These are phyloP conservation scores for Guyanaporus albipodus DNA, from an alignment of 768 basidiomycete genomes.

Conservation along the genomic window DNA sequence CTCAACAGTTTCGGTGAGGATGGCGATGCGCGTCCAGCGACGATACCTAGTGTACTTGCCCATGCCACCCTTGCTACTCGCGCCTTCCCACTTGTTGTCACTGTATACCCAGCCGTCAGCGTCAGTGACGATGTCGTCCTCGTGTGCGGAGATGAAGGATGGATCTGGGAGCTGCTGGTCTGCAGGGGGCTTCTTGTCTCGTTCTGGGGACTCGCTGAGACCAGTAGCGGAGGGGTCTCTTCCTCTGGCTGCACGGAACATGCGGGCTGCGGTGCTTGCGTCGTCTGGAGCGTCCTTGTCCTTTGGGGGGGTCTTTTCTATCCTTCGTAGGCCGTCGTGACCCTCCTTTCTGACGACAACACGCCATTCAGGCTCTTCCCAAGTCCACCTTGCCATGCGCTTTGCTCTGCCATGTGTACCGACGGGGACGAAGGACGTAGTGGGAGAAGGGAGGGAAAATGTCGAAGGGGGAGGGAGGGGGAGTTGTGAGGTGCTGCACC, in stretches of 20 bases:
- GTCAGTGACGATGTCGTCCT: slow-evolving; percentile 65
- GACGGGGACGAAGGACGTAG: slow-evolving; percentile 52
- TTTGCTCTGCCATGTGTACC: slow-evolving; percentile 50
- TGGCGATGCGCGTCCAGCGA: slow-evolving; percentile 82
- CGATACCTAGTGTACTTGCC: slow-evolving; percentile 90
- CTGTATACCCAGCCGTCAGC: slow-evolving; percentile 90
- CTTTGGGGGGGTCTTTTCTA: slow-evolving; percentile 59
- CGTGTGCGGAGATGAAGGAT: slow-evolving; percentile 32
- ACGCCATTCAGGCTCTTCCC: slow-evolving; percentile 91
- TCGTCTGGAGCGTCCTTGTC: slow-evolving; percentile 43
- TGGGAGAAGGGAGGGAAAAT: slow-evolving; percentile 62
- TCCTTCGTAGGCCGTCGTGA: slow-evolving; percentile 44
- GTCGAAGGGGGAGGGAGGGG: slow-evolving; percentile 66
- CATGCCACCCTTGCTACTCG: slow-evolving; percentile 72
- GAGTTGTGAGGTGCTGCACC: slow-evolving; percentile 60
- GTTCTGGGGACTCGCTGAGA: slow-evolving; percentile 21
- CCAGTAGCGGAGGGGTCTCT: slow-evolving; percentile 28
- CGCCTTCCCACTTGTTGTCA: slow-evolving; percentile 92
- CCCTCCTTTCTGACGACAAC: slow-evolving; percentile 62
- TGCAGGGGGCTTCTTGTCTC: slow-evolving; percentile 16
- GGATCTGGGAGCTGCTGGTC: slow-evolving; percentile 29
- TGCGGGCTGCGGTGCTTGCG: slow-evolving; percentile 35
- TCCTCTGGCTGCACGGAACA: slow-evolving; percentile 54
- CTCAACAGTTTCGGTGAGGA: slow-evolving; percentile 70
- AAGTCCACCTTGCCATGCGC: slow-evolving; percentile 78